Percentiles rank a stretch among this genome's conserved stretches.
These are phyloP conservation scores for Botrytis elliptica DNA, from an alignment of 2,329 filamentous ascomycete genomes.

Conservation along the genomic window DNA sequence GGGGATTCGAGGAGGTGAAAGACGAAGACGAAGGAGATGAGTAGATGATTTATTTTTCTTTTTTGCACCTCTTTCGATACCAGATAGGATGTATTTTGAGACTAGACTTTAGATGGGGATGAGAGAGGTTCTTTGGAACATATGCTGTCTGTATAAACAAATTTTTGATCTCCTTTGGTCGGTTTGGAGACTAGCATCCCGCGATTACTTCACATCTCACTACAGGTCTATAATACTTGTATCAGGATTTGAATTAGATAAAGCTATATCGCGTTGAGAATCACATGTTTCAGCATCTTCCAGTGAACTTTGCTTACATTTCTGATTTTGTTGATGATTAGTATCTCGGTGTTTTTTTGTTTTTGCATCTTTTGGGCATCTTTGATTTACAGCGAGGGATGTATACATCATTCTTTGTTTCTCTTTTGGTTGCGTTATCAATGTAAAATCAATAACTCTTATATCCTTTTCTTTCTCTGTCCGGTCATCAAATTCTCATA, in stretches of 20 bases:
- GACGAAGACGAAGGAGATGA: not conserved
- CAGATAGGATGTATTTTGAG: not conserved
- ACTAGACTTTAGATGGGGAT: not conserved
- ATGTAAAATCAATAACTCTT: not conserved
- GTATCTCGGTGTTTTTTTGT: not conserved
- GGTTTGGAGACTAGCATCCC: not conserved
- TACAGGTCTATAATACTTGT: rapidly evolving
- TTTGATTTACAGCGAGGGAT: not conserved
- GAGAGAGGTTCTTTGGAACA: not conserved
- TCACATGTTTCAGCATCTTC: not conserved
- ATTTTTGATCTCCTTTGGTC: not conserved
- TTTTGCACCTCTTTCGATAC: not conserved
- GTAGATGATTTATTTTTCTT: no score
- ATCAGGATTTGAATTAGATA: not conserved
- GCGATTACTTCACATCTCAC: not conserved
- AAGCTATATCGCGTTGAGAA: not conserved
- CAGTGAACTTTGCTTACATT: not conserved
- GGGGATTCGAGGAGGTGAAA: not conserved
- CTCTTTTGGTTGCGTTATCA: not conserved
- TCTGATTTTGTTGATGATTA: not conserved
- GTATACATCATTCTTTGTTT: not conserved
- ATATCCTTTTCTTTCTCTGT: not conserved
- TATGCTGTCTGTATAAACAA: not conserved
- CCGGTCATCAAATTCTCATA: not conserved
- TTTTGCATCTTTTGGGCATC: not conserved